phyloP scores from a whole-genome alignment of 306 rosid species.

The Medicago truncatula region MtrunA17r5.0-ANR NC_053047.1:6748501-6749000 shows the following conservation, averaged over 20 bases:
- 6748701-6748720: conserved; percentile 73
- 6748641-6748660: conserved; percentile 96
- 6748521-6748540: not conserved
- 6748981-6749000: too few species aligned
- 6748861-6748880: not conserved
- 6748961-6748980: too few species aligned
- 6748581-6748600: conserved; percentile 93
- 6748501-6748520: not conserved
- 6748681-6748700: conserved; percentile 73
- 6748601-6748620: conserved; percentile 96
- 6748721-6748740: conserved; percentile 86
- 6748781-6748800: conserved; percentile 23
- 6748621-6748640: conserved; percentile 94
- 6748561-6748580: conserved; percentile 76
- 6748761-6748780: conserved; percentile 26
- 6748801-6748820: not conserved
- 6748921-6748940: too few species aligned
- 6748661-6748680: conserved; percentile 73
- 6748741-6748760: conserved; percentile 96
- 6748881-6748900: too few species aligned
- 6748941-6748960: too few species aligned
- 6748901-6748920: too few species aligned
- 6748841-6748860: conserved; percentile 5
- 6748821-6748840: conserved; percentile 2
- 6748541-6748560: conserved; percentile 60